These are phyloP conservation scores for Aspergillus sp. DNA, from an alignment of 2,329 filamentous ascomycete species.

Conservation along the genomic window DNA sequence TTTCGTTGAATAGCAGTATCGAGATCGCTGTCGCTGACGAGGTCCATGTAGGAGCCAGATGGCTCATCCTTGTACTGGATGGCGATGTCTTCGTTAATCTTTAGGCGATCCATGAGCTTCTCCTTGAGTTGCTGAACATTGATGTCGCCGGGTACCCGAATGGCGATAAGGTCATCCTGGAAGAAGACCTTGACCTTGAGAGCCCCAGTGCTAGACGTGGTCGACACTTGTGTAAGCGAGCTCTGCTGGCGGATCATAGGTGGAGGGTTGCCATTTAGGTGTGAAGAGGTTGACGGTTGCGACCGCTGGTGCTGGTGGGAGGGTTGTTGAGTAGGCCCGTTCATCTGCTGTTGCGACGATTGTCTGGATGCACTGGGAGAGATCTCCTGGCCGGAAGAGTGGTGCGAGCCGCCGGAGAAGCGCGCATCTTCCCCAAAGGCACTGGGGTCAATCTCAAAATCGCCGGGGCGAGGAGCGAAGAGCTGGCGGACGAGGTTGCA, in stretches of 20 bases:
- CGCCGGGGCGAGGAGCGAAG: conserved; percentile 85
- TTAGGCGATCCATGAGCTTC: conserved; percentile 82
- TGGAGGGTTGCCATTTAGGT: conserved; percentile 44
- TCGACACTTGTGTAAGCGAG: conserved; percentile 55
- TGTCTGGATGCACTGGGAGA: conserved; percentile 66
- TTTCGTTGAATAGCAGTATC: conserved; percentile 80
- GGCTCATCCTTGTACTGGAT: conserved; percentile 87
- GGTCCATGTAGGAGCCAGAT: conserved; percentile 72
- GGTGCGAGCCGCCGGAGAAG: conserved; percentile 71
- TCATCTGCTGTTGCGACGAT: conserved; percentile 68
- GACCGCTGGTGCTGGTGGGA: conserved; percentile 43
- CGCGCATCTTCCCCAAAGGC: conserved; percentile 71
- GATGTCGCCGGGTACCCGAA: conserved; percentile 83
- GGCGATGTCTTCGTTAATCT: conserved; percentile 75
- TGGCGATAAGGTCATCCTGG: conserved; percentile 87
- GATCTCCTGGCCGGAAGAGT: conserved; percentile 67
- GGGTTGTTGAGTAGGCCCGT: conserved; percentile 47
- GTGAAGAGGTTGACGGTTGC: conserved; percentile 36
- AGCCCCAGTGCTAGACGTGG: conserved; percentile 50
- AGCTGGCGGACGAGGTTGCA: conserved; percentile 86
- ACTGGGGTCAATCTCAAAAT: conserved; percentile 86
- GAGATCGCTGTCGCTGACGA: conserved; percentile 81
- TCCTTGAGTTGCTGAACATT: conserved; percentile 76
- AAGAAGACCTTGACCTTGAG: conserved; percentile 97
- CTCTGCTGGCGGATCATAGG: conserved; percentile 55